Evolutionary conservation across 768 basidiomycete genomes (phyloP).

Genomic region (Lactifluus echinatus): DNA sequence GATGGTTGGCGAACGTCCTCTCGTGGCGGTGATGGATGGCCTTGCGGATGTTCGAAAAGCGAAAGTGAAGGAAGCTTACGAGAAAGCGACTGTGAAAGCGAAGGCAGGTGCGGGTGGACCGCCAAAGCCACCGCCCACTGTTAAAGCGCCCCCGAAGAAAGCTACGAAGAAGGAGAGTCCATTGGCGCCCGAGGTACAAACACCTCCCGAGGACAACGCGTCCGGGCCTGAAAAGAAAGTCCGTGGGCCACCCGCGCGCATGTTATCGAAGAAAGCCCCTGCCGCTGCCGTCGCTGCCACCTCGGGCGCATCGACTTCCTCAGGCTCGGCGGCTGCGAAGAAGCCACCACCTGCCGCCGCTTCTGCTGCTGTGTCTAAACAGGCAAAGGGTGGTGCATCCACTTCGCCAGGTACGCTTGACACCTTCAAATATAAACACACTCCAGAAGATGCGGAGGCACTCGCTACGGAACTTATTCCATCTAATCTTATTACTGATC

Average conservation of each 20-base stretch:
- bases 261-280: constrained; percentile 49
- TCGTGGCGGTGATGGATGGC: constrained; percentile 79
- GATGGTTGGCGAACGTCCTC: constrained; percentile 89
- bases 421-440: constrained; percentile 84
- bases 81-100: constrained; percentile 86
- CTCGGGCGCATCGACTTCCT: constrained; percentile 23
- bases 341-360: constrained; percentile 33
- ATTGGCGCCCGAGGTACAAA: constrained; percentile 23
- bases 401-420: constrained; percentile 54
- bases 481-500: constrained; percentile 52
- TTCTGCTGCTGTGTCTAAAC: constrained; percentile 28
- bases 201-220: constrained; percentile 30
- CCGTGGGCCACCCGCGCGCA: constrained; percentile 44
- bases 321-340: constrained; percentile 32
- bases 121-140: constrained; percentile 25
- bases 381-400: constrained; percentile 41
- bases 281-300: constrained; percentile 26
- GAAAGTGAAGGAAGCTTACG: constrained; percentile 92
- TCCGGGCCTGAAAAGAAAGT: constrained; percentile 26
- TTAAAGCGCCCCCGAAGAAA: constrained; percentile 16
- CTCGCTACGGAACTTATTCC: constrained; percentile 71
- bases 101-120: constrained; percentile 55
- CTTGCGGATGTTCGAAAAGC: constrained; percentile 80
- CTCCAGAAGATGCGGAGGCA: constrained; percentile 84
- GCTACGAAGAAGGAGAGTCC: constrained; percentile 29